phyloP scores from a whole-genome alignment of 257 asterid genomes.

The Buddleja alternifolia region DNA sequence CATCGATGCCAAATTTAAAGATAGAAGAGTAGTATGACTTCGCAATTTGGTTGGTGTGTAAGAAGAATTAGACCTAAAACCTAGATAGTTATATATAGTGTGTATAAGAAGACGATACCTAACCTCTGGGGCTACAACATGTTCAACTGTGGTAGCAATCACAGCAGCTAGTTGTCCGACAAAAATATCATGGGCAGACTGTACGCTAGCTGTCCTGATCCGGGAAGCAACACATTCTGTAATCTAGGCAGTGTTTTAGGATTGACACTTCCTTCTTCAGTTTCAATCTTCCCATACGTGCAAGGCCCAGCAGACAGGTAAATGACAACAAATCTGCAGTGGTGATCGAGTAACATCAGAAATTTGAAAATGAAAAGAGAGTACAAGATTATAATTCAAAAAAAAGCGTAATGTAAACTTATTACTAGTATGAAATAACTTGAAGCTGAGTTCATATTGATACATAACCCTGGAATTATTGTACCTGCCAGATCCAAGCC shows the following conservation, averaged over 20 bases:
- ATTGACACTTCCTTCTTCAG: constrained; percentile 97
- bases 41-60: constrained; percentile 6
- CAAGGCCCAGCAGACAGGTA: constrained; percentile 99
- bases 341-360: constrained; percentile 30
- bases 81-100: not conserved
- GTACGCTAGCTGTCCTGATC: constrained; percentile 47
- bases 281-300: constrained; percentile 98
- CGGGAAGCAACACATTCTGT: constrained; percentile 62
- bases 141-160: constrained; percentile 87
- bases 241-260: constrained; percentile 84
- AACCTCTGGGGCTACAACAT: constrained; percentile 94
- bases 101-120: constrained; percentile 51
- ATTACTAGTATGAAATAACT: not conserved
- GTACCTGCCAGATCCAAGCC: constrained; percentile 99
- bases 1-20: not conserved
- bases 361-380: constrained; percentile 2
- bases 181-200: constrained; percentile 60
- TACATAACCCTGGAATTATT: constrained; percentile 12
- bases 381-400: not conserved
- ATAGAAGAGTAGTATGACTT: constrained; percentile 16
- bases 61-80: not conserved
- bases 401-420: not conserved
- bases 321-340: constrained; percentile 84
- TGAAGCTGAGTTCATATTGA: constrained; percentile 6
- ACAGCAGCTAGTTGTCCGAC: constrained; percentile 78